Evolutionary conservation across 2,329 filamentous ascomycete species (phyloP).

Genomic region (Aspergillus floridensis): DNA sequence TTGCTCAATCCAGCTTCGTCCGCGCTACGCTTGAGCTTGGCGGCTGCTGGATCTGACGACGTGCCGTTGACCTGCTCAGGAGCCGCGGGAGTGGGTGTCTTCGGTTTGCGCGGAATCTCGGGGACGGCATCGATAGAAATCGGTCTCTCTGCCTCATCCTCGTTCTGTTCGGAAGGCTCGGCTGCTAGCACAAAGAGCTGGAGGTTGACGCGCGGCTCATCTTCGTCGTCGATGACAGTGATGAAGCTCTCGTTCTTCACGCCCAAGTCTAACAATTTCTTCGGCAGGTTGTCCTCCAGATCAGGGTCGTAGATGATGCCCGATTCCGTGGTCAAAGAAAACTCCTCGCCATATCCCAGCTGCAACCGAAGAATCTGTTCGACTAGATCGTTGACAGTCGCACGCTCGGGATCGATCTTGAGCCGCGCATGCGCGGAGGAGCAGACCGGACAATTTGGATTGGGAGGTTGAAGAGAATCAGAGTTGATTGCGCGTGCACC

Average conservation of each 20-base stretch:
- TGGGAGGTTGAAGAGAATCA: conserved; percentile 61
- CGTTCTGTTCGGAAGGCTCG: conserved; percentile 9
- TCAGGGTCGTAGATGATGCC: conserved; percentile 87
- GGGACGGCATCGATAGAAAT: conserved; percentile 41
- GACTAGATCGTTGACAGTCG: conserved; percentile 77
- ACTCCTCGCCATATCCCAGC: conserved; percentile 76
- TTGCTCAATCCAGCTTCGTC: conserved; percentile 40
- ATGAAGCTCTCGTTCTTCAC: conserved; percentile 73
- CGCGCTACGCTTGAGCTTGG: conserved; percentile 47
- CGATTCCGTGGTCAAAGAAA: conserved; percentile 71
- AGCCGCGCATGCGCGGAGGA: conserved; percentile 68
- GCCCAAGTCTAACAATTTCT: conserved; percentile 74
- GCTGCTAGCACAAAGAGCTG: conserved; percentile 55
- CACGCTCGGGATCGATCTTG: conserved; percentile 65
- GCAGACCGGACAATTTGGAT: conserved; percentile 80
- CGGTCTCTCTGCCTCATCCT: conserved; percentile 33
- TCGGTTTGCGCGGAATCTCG: conserved; percentile 50
- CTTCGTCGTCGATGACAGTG: conserved; percentile 78
- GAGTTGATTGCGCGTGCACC: conserved; percentile 59
- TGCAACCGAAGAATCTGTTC: conserved; percentile 67
- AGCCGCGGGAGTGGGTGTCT: conserved; percentile 32
- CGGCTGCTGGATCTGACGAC: conserved; percentile 10
- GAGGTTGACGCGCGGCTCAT: conserved; percentile 72
- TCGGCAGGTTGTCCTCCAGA: conserved; percentile 78
- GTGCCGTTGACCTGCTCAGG: conserved; percentile 26